Evolutionary conservation across 2,329 filamentous ascomycete genomes (phyloP).

Genomic region (Teratosphaeriaceae sp.): DNA sequence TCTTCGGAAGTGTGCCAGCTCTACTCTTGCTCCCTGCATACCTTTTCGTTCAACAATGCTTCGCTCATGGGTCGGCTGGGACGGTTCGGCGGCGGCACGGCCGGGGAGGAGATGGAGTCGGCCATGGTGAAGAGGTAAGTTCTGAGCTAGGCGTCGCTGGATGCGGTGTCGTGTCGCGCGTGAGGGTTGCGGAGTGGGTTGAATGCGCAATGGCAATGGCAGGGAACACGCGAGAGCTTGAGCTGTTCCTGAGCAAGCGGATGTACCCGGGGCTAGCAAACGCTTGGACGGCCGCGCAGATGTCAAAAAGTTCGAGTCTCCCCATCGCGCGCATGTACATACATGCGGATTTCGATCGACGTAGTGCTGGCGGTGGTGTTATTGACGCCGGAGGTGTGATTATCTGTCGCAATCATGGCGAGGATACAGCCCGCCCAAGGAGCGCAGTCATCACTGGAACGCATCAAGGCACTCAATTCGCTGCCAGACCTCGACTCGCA

Average conservation of each 20-base stretch:
- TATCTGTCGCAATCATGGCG: too few species aligned
- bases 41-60: slow-evolving; percentile 98
- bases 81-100: slow-evolving; percentile 59
- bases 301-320: slow-evolving; percentile 9
- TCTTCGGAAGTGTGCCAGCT: too few species aligned
- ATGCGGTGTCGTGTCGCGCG: too few species aligned
- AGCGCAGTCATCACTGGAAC: slow-evolving; percentile 31
- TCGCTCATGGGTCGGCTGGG: slow-evolving; percentile 82
- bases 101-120: slow-evolving; percentile 48
- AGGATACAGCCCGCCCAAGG: too few species aligned
- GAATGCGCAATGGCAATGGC: neutral
- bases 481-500: slow-evolving; percentile 19
- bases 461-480: slow-evolving; percentile 31
- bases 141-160: neutral
- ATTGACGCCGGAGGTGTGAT: too few species aligned
- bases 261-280: neutral
- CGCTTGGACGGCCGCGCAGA: neutral
- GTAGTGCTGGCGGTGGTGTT: neutral
- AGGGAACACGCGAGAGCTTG: slow-evolving; percentile 1
- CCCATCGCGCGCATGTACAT: neutral
- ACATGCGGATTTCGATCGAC: neutral
- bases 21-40: too few species aligned
- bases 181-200: too few species aligned
- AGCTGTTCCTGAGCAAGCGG: too few species aligned
- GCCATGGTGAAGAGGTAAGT: too few species aligned